Evolutionary conservation across 768 basidiomycete species (phyloP), one percentile per base, ranked within the genome.

Genomic region (Suillus weaverae): DNA sequence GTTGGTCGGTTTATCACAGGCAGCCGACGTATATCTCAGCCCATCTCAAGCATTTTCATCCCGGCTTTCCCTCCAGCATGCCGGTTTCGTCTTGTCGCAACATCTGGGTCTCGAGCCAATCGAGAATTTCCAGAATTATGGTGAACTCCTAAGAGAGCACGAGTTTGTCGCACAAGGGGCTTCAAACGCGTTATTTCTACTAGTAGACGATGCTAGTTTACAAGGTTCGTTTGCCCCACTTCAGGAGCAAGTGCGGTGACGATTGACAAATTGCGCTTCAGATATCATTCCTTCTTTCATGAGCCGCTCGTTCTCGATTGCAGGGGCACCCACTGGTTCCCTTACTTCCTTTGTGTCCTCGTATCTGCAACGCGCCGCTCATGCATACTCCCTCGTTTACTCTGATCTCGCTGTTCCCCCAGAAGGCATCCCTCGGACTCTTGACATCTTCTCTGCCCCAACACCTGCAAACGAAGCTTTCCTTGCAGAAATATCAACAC

Each of bases 31-130:
- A 35, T 91, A 87, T 72, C 78, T 91, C 20, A 81, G 81, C 62
- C 87, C 90, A 48, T 67, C 73, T 8, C 67, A 78, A 3, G 71
- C 73, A 14, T 70, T 80, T 51, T 80, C 76, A 1, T 70, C 83
- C 5, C 75, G 68, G 22, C 75, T 87, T 32, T 81, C 84, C 22
- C 79, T 81, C 33, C 80, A 83, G 48, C 83, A 85, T 59, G 88
- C 88, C 50, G 86, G 83, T 69, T 81, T 85, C 41, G 85, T 81
- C 7, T 78, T 93, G 38, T 84, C 89, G 22, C 85, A 83, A 61
- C 90, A 92, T 73, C 83, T 92, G 13, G 86, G 88, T n/a, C 81
- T 92, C 6, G 91, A 92, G 69, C 76, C 76, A 22, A 87, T 88
- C 68, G 88, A 90, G 70, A 76, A 79, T 32, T 73, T 86, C 35